These are phyloP conservation scores for Graphilbum ipis-grandicollis DNA, from an alignment of 2,329 filamentous ascomycete genomes.

Conservation along the genomic window DNA sequence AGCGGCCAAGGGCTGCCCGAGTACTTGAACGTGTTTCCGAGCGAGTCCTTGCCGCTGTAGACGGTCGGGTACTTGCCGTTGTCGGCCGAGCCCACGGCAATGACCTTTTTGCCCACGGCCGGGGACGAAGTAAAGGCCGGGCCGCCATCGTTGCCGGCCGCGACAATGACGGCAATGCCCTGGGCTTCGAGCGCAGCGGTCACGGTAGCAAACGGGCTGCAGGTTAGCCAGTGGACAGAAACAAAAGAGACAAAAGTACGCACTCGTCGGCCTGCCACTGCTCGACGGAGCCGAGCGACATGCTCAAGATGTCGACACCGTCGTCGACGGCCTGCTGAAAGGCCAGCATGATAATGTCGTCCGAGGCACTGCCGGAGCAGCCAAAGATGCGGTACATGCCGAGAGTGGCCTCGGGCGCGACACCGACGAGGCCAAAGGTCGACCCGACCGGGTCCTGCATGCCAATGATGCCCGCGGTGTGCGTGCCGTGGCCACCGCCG, in stretches of 20 bases:
- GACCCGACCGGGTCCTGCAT: slow-evolving; percentile 29
- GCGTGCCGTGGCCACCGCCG: slow-evolving; percentile 38
- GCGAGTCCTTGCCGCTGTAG: background rate
- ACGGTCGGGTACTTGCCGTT: slow-evolving; percentile 16
- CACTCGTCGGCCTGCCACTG: background rate
- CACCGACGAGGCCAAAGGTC: slow-evolving; percentile 33
- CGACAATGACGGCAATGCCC: slow-evolving; percentile 21
- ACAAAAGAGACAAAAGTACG: no score
- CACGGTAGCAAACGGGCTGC: background rate
- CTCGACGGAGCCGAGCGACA: slow-evolving; percentile 26
- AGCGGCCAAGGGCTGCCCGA: background rate
- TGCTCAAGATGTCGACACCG: slow-evolving; percentile 39
- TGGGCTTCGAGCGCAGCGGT: background rate
- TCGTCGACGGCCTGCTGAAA: slow-evolving; percentile 43
- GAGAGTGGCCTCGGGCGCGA: slow-evolving; percentile 36
- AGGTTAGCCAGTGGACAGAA: no score
- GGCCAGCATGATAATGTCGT: slow-evolving; percentile 40
- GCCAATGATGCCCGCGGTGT: slow-evolving; percentile 45
- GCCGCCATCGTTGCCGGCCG: slow-evolving; percentile 32
- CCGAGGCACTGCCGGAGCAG: slow-evolving; percentile 27
- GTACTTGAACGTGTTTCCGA: background rate
- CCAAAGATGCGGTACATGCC: slow-evolving; percentile 41
- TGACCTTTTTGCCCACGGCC: slow-evolving; percentile 27
- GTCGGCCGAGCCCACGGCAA: slow-evolving; percentile 32
- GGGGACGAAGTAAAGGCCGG: slow-evolving; percentile 30